Conservation (phyloP, 2,329 filamentous ascomycete species). For the Diaporthe destruens region DNA sequence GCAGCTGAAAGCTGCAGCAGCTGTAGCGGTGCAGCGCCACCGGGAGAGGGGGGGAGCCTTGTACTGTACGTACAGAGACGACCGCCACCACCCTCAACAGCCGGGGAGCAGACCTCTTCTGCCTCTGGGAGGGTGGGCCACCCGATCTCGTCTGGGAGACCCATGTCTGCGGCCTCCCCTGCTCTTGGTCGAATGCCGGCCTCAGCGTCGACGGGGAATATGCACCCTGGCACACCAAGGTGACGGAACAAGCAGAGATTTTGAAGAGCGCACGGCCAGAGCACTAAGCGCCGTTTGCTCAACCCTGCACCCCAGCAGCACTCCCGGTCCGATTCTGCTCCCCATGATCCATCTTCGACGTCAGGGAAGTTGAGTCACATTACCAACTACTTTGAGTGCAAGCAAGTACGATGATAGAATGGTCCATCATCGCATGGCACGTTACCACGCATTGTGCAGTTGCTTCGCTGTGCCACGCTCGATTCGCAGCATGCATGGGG, state of each 20-base stretch:
- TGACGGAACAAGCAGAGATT: slow-evolving; percentile 34
- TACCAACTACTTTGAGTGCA: slow-evolving; percentile 22
- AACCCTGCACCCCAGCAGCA: slow-evolving; percentile 35
- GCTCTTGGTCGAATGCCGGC: slow-evolving; percentile 32
- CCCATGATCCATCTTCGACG: slow-evolving; percentile 25
- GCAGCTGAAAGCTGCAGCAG: slow-evolving; percentile 52
- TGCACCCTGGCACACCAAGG: slow-evolving; percentile 25
- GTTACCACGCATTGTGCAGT: slow-evolving; percentile 35
- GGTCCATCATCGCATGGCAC: slow-evolving; percentile 35
- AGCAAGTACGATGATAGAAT: slow-evolving; percentile 33
- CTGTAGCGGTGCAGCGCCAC: slow-evolving; percentile 49
- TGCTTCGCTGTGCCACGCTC: slow-evolving; percentile 1
- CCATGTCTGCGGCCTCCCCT: slow-evolving; percentile 36
- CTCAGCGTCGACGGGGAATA: slow-evolving; percentile 35
- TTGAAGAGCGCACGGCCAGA: slow-evolving; percentile 30
- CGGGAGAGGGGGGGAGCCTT: slow-evolving; percentile 22
- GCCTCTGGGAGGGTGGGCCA: slow-evolving; percentile 33
- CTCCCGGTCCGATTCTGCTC: slow-evolving; percentile 31
- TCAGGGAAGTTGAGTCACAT: slow-evolving; percentile 33
- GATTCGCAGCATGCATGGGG: slow-evolving; percentile 3
- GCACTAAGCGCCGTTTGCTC: slow-evolving; percentile 38
- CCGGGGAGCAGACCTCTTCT: slow-evolving; percentile 1
- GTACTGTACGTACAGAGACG: slow-evolving; percentile 39
- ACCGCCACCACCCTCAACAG: slow-evolving; percentile 28
- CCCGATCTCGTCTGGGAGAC: slow-evolving; percentile 38